Evolutionary conservation across 805 yeast species (phyloP), one percentile per base, ranked within the genome.

Genomic region (Kodamaea sagamina): DNA sequence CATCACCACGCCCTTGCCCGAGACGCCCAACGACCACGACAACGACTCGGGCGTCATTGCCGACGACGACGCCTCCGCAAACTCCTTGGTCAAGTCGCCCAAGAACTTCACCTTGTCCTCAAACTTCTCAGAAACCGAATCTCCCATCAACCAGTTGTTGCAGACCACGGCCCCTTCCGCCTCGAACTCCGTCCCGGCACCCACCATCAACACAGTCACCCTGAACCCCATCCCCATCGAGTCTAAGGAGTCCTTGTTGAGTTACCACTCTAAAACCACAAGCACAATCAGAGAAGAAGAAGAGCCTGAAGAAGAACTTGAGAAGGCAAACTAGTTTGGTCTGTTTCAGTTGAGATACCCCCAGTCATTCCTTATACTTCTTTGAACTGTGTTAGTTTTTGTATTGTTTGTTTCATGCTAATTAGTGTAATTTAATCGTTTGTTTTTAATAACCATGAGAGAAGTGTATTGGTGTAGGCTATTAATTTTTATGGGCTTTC

Each of bases 241-340:
- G 35, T 26, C 36, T 4, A 32, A 36, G 38, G 41, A 31, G 13
- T 36, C 41, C 13, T 38, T 38, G 15, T 26, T 26, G 29, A 37
- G 40, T 32, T 32, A 24, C 16, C 36, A 37, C 32, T 37, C 40
- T 26, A 37, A 37, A 29, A 12, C 37, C 43, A 65, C 71, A 13
- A 62, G 58, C 44, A 68, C 74, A 24, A 68, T 68, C 21, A 55
- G 54, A 36, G 74, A 68, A 47, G 74, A 68, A 41, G 72, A 67
- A 11, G 73, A 68, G 47, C 67, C 69, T 1, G 70, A 62, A 32
- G 47, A 42, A 13, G 46, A 42, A 24, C 39, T 41, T 34, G 48
- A 41, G 31, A 37, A 42, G 32, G 34, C 41, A 19, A 37, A 31
- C 16, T 39, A 32, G 16, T 21, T 31, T 32, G 46, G 27, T 19